phyloP scores from a whole-genome alignment of 139 green algal genomes.

The Chlamydomonas urium region DNA sequence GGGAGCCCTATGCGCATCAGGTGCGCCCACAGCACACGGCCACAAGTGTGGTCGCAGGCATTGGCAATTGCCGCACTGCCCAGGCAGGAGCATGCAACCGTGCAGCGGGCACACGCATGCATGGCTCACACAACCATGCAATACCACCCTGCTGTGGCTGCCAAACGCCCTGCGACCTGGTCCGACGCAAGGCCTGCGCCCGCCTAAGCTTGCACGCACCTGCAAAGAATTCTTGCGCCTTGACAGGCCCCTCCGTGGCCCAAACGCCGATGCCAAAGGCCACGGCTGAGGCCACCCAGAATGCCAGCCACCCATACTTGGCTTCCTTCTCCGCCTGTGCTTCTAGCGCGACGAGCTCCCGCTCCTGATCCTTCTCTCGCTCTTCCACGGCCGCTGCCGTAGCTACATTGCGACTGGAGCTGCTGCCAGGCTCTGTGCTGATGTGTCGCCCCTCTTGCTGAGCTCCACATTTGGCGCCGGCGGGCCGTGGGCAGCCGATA shows the following conservation, averaged over 20 bases:
- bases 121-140: neutral
- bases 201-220: slow-evolving; percentile 45
- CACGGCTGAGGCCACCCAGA: slow-evolving; percentile 57
- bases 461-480: no score
- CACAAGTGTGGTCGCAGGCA: no score
- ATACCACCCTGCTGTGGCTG: neutral
- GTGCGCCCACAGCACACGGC: no score
- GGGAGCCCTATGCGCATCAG: no score
- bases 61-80: no score
- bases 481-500: no score
- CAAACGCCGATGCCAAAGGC: slow-evolving; percentile 72
- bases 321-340: slow-evolving; percentile 29
- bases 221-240: slow-evolving; percentile 79
- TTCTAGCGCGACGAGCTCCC: neutral
- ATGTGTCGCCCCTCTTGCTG: no score
- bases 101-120: neutral
- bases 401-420: no score
- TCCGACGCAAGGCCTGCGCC: slow-evolving; percentile 10
- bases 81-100: neutral
- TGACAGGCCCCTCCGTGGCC: slow-evolving; percentile 46
- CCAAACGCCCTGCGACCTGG: neutral
- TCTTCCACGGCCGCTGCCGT: no score
- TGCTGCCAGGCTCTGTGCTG: no score
- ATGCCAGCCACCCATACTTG: slow-evolving; percentile 38
- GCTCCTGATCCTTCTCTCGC: no score